These are phyloP conservation scores for Suhomyces atakaporum DNA, from an alignment of 1,139 yeast genomes.

Conservation along the genomic window DNA sequence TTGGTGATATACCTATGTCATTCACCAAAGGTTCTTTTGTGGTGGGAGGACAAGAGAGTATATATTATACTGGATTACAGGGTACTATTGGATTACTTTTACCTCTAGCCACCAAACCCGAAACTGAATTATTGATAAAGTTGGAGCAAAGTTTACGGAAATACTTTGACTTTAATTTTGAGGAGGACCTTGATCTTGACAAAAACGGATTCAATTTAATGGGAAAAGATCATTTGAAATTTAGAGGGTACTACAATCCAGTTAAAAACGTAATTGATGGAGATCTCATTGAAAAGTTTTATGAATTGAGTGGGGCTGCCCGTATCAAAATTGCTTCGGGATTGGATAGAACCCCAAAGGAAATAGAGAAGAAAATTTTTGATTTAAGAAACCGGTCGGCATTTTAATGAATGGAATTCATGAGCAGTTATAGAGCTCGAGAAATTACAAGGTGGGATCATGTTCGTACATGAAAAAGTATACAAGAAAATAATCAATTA, in stretches of 20 bases:
- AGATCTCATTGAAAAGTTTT: conserved; percentile 69
- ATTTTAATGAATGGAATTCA: conserved; percentile 20
- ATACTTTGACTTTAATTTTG: conserved; percentile 29
- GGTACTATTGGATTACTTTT: conserved; percentile 77
- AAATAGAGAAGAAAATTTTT: conserved; percentile 59
- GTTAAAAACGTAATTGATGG: conserved; percentile 81
- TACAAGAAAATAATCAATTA: conserved; percentile 6
- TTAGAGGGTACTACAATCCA: conserved; percentile 79
- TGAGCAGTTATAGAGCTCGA: neutral
- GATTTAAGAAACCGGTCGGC: conserved; percentile 59
- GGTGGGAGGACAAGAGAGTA: conserved; percentile 64
- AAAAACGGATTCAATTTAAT: conserved; percentile 34
- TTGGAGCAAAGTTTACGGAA: conserved; percentile 54
- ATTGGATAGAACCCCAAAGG: conserved; percentile 58
- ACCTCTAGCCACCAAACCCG: conserved; percentile 67
- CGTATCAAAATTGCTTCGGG: conserved; percentile 53
- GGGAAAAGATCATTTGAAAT: conserved; percentile 69
- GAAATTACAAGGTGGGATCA: neutral
- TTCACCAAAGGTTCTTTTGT: conserved; percentile 55
- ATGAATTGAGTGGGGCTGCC: conserved; percentile 33
- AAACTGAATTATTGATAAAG: conserved; percentile 58
- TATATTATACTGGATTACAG: conserved; percentile 73
- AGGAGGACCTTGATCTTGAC: conserved; percentile 30
- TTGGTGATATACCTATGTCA: conserved; percentile 72
- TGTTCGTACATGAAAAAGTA: neutral